phyloP scores from a whole-genome alignment of 805 yeast species.

The Sporopachydermia quercuum region DNA sequence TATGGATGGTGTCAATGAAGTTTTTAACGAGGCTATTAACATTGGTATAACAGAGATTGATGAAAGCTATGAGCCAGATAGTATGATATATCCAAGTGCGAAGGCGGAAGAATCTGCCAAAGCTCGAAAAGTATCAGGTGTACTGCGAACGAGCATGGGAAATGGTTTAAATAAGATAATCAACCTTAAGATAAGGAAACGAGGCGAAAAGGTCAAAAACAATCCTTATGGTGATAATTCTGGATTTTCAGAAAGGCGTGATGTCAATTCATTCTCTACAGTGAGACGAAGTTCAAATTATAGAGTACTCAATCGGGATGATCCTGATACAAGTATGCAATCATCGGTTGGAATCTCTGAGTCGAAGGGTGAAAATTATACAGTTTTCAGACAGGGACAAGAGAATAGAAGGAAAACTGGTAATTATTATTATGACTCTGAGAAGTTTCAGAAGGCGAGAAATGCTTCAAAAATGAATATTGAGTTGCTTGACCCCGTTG shows the following conservation, averaged over 20 bases:
- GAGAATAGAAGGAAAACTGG: conserved; percentile 1
- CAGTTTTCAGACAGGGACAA: background rate
- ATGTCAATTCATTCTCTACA: too few species aligned
- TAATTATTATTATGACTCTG: background rate
- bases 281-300: background rate
- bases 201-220: too few species aligned
- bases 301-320: background rate
- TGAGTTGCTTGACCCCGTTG: too few species aligned
- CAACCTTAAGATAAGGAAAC: background rate
- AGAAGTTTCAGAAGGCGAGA: background rate
- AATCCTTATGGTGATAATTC: background rate
- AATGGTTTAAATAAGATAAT: background rate
- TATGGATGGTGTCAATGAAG: conserved; percentile 47
- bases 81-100: background rate
- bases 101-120: background rate
- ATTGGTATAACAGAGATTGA: conserved; percentile 13
- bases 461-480: background rate
- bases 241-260: too few species aligned
- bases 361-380: background rate
- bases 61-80: background rate
- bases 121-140: background rate
- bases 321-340: too few species aligned
- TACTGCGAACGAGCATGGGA: background rate
- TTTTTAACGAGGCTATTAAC: conserved; percentile 48
- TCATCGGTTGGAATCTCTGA: background rate